Evolutionary conservation across 2,329 filamentous ascomycete genomes (phyloP).

Genomic region (Neocucurbitaria cava): DNA sequence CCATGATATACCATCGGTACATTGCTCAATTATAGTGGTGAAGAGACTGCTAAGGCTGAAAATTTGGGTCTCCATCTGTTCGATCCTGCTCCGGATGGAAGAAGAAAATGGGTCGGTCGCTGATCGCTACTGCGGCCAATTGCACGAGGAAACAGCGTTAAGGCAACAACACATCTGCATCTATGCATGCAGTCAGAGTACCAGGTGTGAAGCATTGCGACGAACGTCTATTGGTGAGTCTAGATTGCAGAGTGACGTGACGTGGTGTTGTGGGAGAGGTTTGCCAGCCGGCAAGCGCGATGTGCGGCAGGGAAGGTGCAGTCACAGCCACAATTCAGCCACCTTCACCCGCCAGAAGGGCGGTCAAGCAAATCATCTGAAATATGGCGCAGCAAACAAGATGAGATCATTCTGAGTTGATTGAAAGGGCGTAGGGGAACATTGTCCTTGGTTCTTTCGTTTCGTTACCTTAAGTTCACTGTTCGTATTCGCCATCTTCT

Average conservation of each 20-base stretch:
- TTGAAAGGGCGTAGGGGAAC: too few species aligned
- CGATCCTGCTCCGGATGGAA: neutral
- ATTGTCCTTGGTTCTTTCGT: neutral
- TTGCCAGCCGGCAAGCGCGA: neutral
- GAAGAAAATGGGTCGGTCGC: neutral
- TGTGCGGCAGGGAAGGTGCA: neutral
- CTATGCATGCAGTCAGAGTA: neutral
- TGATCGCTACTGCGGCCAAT: neutral
- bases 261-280: neutral
- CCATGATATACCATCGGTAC: neutral
- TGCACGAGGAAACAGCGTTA: neutral
- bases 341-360: neutral
- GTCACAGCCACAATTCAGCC: neutral
- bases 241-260: neutral
- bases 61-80: neutral
- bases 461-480: neutral
- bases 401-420: too few species aligned
- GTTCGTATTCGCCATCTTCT: neutral
- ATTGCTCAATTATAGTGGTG: too few species aligned
- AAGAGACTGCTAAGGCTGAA: neutral
- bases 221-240: neutral
- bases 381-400: neutral
- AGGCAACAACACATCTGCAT: neutral
- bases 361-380: neutral
- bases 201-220: neutral